Evolutionary conservation across 2,329 filamentous ascomycete species (phyloP).

Genomic region (Drechslera avenae): DNA sequence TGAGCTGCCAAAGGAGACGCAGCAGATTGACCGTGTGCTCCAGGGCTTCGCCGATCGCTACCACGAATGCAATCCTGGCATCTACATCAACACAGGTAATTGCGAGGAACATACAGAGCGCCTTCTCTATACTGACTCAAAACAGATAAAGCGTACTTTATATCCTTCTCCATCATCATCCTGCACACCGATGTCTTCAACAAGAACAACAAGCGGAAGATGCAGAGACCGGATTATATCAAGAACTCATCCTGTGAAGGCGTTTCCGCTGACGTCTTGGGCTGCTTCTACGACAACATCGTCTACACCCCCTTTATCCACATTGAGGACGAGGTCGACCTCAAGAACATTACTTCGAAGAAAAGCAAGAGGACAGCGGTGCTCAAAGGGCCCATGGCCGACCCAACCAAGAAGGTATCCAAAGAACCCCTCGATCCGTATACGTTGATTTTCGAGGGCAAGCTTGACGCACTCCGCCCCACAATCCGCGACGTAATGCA

Average conservation of each 20-base stretch:
- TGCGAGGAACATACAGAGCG: neutral
- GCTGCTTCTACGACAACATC: constrained; percentile 98
- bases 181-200: constrained; percentile 99
- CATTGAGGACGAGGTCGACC: constrained; percentile 87
- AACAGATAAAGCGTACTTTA: constrained; percentile 91
- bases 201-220: constrained; percentile 99
- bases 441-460: constrained; percentile 88
- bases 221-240: constrained; percentile 94
- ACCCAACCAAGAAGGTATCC: constrained; percentile 66
- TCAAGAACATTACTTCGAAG: constrained; percentile 72
- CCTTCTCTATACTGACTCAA: constrained; percentile 22
- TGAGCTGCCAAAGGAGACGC: constrained; percentile 93
- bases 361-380: constrained; percentile 71
- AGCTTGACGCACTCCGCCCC: constrained; percentile 80
- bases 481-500: constrained; percentile 91
- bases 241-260: constrained; percentile 93
- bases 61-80: constrained; percentile 96
- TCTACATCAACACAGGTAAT: constrained; percentile 76
- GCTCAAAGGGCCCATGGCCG: constrained; percentile 62
- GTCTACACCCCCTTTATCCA: constrained; percentile 98
- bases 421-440: constrained; percentile 96
- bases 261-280: constrained; percentile 89
- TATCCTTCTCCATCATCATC: constrained; percentile 94
- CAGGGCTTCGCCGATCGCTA: constrained; percentile 96
- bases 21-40: constrained; percentile 93